phyloP scores from a whole-genome alignment of 495 filamentous ascomycete species.

The Aspergillus affinis region DNA sequence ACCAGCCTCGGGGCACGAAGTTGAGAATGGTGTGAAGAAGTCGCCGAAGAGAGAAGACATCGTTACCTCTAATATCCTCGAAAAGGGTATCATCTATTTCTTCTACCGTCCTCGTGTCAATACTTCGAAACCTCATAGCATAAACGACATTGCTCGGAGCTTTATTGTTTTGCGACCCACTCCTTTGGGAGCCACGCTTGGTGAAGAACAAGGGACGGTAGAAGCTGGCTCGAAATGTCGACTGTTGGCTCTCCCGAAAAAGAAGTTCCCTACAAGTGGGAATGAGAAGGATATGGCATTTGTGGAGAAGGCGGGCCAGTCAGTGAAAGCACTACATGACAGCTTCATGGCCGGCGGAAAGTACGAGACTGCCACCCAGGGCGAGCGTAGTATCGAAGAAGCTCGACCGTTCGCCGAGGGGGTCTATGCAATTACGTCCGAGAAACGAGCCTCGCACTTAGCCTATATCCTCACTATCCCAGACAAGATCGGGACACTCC shows the following conservation, averaged over 20 bases:
- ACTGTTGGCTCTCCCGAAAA: constrained; percentile 81
- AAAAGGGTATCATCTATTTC: constrained; percentile 95
- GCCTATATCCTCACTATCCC: constrained; percentile 85
- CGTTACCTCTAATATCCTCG: constrained; percentile 73
- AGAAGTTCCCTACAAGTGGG: constrained; percentile 70
- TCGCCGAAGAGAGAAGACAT: constrained; percentile 51
- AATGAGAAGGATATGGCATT: constrained; percentile 78
- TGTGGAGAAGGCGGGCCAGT: constrained; percentile 72
- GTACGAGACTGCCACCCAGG: constrained; percentile 77
- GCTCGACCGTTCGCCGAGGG: constrained; percentile 80
- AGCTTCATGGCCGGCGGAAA: constrained; percentile 64
- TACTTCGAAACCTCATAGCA: constrained; percentile 65
- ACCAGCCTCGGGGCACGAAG: constrained; percentile 4
- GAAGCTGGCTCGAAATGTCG: constrained; percentile 61
- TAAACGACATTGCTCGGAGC: constrained; percentile 73
- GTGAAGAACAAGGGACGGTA: constrained; percentile 56
- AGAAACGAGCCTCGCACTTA: constrained; percentile 70
- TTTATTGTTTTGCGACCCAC: constrained; percentile 83
- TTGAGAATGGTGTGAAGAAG: constrained; percentile 30
- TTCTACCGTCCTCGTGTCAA: constrained; percentile 79
- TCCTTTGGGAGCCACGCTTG: constrained; percentile 65
- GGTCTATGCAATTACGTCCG: constrained; percentile 78
- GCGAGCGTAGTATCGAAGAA: constrained; percentile 66
- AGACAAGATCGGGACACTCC: constrained; percentile 64
- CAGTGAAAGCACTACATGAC: constrained; percentile 70